Evolutionary conservation across 305 asterid genomes (phyloP).

Genomic region (Euphrasia arctica): DNA sequence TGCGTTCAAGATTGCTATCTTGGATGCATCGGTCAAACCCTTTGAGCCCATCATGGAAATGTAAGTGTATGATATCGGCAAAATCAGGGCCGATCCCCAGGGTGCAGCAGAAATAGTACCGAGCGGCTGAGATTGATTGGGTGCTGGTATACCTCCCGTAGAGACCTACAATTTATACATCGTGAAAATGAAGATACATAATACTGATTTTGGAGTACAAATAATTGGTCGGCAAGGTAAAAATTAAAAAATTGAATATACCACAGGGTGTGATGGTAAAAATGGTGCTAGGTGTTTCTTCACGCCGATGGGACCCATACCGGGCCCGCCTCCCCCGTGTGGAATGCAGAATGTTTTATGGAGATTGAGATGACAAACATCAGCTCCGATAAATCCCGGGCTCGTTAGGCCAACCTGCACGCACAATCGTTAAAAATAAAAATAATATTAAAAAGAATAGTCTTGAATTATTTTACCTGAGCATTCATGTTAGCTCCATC

Average conservation of each 20-base stretch:
- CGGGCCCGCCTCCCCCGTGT: conserved; percentile 99
- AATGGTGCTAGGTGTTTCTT: conserved; percentile 88
- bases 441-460: neutral
- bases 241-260: conserved; percentile 17
- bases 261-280: conserved; percentile 94
- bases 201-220: neutral
- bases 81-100: conserved; percentile 98
- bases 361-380: conserved; percentile 98
- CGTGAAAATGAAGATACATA: neutral
- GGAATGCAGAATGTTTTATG: conserved; percentile 98
- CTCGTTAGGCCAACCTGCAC: conserved; percentile 91
- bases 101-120: conserved; percentile 97
- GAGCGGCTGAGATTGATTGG: conserved; percentile 69
- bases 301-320: conserved; percentile 99
- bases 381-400: conserved; percentile 97
- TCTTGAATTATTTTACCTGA: conserved; percentile 36
- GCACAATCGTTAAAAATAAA: neutral
- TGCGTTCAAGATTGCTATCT: conserved; percentile 91
- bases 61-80: conserved; percentile 94
- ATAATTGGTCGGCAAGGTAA: neutral
- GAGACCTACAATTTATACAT: conserved; percentile 31
- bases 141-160: conserved; percentile 69
- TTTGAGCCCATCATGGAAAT: conserved; percentile 94
- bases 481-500: conserved; percentile 99
- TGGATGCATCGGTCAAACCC: conserved; percentile 97